Evolutionary conservation across 2,329 filamentous ascomycete species (phyloP).

Genomic region (Stemphylium lycopersici): DNA sequence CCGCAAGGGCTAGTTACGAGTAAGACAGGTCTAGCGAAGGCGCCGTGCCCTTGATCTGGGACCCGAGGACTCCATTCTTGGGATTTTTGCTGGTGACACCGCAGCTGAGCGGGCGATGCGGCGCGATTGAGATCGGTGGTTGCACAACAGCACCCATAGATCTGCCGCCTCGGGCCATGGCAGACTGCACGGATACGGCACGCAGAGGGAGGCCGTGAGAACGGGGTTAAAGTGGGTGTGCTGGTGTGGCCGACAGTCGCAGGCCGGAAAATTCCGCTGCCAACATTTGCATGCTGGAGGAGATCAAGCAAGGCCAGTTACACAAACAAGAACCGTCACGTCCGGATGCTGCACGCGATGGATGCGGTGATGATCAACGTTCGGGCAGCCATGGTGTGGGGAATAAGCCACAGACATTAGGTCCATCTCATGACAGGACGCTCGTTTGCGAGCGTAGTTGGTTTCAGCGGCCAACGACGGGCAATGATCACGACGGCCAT

Average conservation of each 20-base stretch:
- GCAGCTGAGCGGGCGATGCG: slow-evolving; percentile 6
- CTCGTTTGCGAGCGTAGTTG: not conserved
- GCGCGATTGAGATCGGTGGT: not conserved
- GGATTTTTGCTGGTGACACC: slow-evolving; percentile 9
- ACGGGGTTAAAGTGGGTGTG: too few relatives aligned
- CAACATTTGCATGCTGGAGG: not conserved
- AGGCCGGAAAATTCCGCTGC: too few relatives aligned
- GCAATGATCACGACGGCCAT: not conserved
- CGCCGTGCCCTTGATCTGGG: slow-evolving; percentile 10
- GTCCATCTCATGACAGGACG: not conserved
- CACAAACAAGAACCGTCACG: not conserved
- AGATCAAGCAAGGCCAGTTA: not conserved
- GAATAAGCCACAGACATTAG: not conserved
- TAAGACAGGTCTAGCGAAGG: slow-evolving; percentile 24
- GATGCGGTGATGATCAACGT: slow-evolving; percentile 8
- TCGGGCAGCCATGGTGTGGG: slow-evolving; percentile 3
- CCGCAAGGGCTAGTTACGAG: slow-evolving; percentile 13
- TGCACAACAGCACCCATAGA: slow-evolving; percentile 1
- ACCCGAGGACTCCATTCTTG: slow-evolving; percentile 4
- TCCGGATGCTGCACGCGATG: not conserved
- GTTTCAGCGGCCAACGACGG: slow-evolving; percentile 4
- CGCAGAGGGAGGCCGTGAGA: too few relatives aligned
- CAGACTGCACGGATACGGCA: slow-evolving; percentile 2
- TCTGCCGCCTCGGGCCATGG: slow-evolving; percentile 15
- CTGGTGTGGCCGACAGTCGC: too few relatives aligned